phyloP scores from a whole-genome alignment of 306 rosid species.

The Cucumis hystrix region DNA sequence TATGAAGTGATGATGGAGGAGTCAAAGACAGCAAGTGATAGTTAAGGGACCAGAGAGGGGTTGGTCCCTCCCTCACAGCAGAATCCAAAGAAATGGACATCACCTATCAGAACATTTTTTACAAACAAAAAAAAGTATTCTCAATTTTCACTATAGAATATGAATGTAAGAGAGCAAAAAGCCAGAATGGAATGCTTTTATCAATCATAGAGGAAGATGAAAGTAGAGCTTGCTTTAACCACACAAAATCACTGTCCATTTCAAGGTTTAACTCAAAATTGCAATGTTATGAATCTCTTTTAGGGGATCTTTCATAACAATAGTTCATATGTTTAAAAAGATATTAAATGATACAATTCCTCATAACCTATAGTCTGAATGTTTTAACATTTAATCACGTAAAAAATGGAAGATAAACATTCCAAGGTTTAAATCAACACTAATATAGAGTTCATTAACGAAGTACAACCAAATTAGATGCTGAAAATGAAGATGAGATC shows the following conservation, averaged over 20 bases:
- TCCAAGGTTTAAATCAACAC: not conserved
- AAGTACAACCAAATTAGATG: not conserved
- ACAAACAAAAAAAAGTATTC: not conserved
- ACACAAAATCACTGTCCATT: not conserved
- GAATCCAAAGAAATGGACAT: not conserved
- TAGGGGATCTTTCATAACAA: too few species aligned
- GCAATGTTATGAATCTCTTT: not conserved
- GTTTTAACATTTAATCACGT: not conserved
- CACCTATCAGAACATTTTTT: not conserved
- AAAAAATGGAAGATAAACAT: not conserved
- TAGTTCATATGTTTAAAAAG: not conserved
- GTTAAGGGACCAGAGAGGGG: not conserved
- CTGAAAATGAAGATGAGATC: not conserved
- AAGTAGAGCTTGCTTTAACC: not conserved
- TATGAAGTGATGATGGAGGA: not conserved
- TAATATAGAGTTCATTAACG: not conserved
- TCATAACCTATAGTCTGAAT: not conserved
- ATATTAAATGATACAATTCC: not conserved
- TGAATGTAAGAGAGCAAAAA: not conserved
- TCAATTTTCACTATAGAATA: not conserved
- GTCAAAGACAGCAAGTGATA: constrained; percentile 2
- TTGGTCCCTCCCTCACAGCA: constrained; percentile 4
- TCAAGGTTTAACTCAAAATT: not conserved
- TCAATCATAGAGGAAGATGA: not conserved
- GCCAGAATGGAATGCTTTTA: not conserved